phyloP scores from a whole-genome alignment of 148 eudicot species.

The Polygonum aviculare region DNA sequence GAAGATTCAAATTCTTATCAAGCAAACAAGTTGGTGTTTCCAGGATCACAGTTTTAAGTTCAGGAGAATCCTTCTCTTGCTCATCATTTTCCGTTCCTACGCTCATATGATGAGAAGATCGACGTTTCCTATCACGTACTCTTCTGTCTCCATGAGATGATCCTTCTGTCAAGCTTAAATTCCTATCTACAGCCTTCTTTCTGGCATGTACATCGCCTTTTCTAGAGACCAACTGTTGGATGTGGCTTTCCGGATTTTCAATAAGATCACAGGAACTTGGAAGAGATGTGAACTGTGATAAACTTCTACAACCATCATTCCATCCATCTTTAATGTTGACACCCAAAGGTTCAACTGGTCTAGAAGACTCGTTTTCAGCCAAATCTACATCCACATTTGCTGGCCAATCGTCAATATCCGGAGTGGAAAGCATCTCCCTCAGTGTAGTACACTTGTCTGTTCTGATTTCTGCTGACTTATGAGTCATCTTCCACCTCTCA shows the following conservation, averaged over 20 bases:
- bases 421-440: conserved; percentile 71
- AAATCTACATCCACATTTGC: conserved; percentile 15
- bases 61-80: conserved; percentile 23
- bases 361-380: conserved; percentile 22
- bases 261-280: too few species aligned
- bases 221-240: neutral
- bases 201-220: conserved; percentile 22
- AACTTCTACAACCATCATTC: too few species aligned
- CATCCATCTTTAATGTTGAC: conserved; percentile 70
- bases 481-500: conserved; percentile 77
- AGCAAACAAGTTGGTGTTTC: conserved; percentile 17
- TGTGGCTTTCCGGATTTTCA: too few species aligned
- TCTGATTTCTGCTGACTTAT: conserved; percentile 37
- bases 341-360: conserved; percentile 36
- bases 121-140: conserved; percentile 20
- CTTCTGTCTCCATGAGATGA: conserved; percentile 23
- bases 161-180: conserved; percentile 18
- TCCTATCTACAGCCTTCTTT: conserved; percentile 27
- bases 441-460: conserved; percentile 48
- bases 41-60: conserved; percentile 25
- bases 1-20: conserved; percentile 14
- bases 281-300: too few species aligned
- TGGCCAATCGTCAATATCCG: conserved; percentile 31
- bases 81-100: conserved; percentile 10
- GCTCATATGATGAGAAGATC: neutral